Evolutionary conservation across 805 yeast genomes (phyloP).

Genomic region (Sungouiella thailandica): DNA sequence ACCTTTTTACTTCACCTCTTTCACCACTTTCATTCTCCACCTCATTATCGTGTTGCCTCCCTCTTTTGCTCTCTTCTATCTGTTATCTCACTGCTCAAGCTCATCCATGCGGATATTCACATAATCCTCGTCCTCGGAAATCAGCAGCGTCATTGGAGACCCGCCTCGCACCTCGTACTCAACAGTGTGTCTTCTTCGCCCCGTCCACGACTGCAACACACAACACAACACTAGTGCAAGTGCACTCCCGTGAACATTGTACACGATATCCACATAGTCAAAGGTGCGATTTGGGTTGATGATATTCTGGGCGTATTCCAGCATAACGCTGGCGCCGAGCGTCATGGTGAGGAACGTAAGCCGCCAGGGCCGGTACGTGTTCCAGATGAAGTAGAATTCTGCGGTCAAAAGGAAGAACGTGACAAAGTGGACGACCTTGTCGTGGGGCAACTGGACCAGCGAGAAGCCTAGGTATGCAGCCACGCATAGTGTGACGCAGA

Average conservation of each 20-base stretch:
- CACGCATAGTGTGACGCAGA: conserved; percentile 18
- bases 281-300: conserved; percentile 44
- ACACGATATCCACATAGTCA: conserved; percentile 44
- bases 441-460: conserved; percentile 41
- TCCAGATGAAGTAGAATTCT: conserved; percentile 44
- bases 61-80: no score
- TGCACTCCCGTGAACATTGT: conserved; percentile 29
- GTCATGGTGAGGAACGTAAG: conserved; percentile 39
- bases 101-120: conserved; percentile 18
- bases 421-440: conserved; percentile 46
- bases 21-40: no score
- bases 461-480: conserved; percentile 51
- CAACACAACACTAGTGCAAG: conserved; percentile 19
- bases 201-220: conserved; percentile 1
- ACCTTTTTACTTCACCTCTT: no score
- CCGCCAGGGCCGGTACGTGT: conserved; percentile 21
- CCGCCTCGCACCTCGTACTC: background rate
- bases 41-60: no score
- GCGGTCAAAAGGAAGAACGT: conserved; percentile 44
- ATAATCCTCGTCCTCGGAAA: conserved; percentile 11
- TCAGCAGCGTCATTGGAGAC: background rate
- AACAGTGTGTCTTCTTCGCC: background rate
- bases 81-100: no score
- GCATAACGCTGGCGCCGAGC: conserved; percentile 41
- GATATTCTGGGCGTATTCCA: conserved; percentile 47